Base-by-base conservation (phyloP, 2,329 filamentous ascomycete genomes). In the Thyridium curvatum region DNA sequence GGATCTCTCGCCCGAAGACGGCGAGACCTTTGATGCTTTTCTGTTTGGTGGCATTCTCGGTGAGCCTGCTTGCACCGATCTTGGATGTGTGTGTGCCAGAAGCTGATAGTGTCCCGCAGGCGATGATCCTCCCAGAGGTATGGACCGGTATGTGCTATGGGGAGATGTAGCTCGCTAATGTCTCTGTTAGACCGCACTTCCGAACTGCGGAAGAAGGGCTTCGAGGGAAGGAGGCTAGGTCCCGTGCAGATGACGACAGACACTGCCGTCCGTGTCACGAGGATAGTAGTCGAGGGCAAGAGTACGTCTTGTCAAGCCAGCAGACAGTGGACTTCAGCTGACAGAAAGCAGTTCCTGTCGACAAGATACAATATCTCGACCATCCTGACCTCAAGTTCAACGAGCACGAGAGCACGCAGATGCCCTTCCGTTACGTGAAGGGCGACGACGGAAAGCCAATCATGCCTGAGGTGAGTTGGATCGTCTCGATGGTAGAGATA, bases 211-310 rank as follows among this genome's bases (percentile, higher is more conserved):
- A 89, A 87, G 63, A 95, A 97, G 59, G 93, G 93, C 3, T 98
- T 94, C 53, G 72, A 82, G 41, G 89, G 91, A 41, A 81, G 93
- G 38, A 77, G 93, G 41, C 71, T 98, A 21, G 93, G 93, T 1
- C 87, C 91, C 8, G 83, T 90, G 52, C 93, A 98, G 64, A 96
- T 98, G 91, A 97, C 93, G 3, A 98, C 93, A 4, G 93, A 98
- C 60, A 98, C 93, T 15, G 93, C 93, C 4, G 93, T 96, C 37
- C 77, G 93, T 49, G 91, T 96, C 33, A 97, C 93, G 26, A 79
- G 93, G 48, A 83, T 94, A 51, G 85, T 97, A 6, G 81, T 90
- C 10, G 85, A 94, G 54, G 79, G 90, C 48, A 84, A 84, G 67
- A 76, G 90, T 94, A 63, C 47, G 75, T 56, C 12, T 12, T 7